phyloP scores from a whole-genome alignment of 2,329 filamentous ascomycete species.

The Colletotrichum ledebouriae region DNA sequence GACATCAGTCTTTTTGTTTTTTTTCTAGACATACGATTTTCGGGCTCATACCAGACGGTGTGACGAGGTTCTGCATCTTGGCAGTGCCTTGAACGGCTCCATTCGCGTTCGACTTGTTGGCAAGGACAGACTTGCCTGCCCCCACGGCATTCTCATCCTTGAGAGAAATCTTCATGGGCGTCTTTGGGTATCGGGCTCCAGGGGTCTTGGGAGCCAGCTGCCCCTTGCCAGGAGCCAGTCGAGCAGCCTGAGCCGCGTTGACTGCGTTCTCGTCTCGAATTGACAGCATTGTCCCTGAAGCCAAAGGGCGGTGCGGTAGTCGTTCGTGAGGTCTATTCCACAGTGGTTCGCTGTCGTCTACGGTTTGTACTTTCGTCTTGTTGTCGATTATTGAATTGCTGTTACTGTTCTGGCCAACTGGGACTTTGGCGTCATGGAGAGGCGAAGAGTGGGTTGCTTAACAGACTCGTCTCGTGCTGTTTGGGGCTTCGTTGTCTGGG shows the following conservation, averaged over 20 bases:
- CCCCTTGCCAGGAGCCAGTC: slow-evolving; percentile 42
- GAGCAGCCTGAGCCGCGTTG: slow-evolving; percentile 43
- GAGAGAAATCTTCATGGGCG: slow-evolving; percentile 80
- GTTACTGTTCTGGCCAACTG: slow-evolving; percentile 10
- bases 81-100: slow-evolving; percentile 46
- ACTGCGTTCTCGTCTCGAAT: slow-evolving; percentile 43
- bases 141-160: slow-evolving; percentile 87
- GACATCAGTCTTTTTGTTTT: slow-evolving; percentile 14
- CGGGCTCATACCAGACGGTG: slow-evolving; percentile 41
- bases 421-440: slow-evolving; percentile 20
- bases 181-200: slow-evolving; percentile 81
- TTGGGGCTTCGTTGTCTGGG: slow-evolving; percentile 37
- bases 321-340: neutral
- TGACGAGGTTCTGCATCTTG: slow-evolving; percentile 43
- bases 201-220: slow-evolving; percentile 81
- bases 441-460: slow-evolving; percentile 15
- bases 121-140: slow-evolving; percentile 70
- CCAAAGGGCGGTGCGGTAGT: neutral
- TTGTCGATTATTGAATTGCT: neutral
- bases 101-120: slow-evolving; percentile 66
- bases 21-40: slow-evolving; percentile 31
- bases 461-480: slow-evolving; percentile 25
- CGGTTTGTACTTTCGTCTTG: neutral
- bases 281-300: slow-evolving; percentile 38
- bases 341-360: neutral